A percentile compares a stretch with the other conserved stretches of the same genome.
These are phyloP conservation scores for Pestalotiopsis sp. DNA, from an alignment of 2,329 filamentous ascomycete genomes.

Conservation along the genomic window DNA sequence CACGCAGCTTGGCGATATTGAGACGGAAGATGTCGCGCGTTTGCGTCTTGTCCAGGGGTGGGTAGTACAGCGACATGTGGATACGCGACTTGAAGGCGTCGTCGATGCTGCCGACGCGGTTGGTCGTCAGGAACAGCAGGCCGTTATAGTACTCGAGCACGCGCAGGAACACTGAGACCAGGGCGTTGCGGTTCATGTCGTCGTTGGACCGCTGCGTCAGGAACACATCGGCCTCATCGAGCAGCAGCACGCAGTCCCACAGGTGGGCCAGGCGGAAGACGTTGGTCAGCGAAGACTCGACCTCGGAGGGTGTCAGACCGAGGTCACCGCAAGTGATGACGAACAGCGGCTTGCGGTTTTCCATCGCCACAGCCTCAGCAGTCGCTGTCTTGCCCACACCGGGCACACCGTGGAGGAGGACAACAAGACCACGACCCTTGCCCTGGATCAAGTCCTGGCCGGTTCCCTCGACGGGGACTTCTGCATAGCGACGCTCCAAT, in stretches of 20 bases:
- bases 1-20: constrained; percentile 31
- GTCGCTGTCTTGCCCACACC: constrained; percentile 54
- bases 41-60: constrained; percentile 38
- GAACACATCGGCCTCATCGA: constrained; percentile 33
- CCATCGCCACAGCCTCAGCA: constrained; percentile 44
- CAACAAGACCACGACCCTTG: constrained; percentile 46
- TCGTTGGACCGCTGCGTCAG: constrained; percentile 29
- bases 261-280: constrained; percentile 43
- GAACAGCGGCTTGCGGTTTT: constrained; percentile 46
- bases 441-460: constrained; percentile 46
- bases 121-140: constrained; percentile 46
- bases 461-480: constrained; percentile 27
- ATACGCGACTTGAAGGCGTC: constrained; percentile 46
- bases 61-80: constrained; percentile 39
- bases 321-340: constrained; percentile 53
- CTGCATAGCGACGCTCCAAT: constrained; percentile 34
- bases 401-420: constrained; percentile 49
- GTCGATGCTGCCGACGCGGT: constrained; percentile 45
- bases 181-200: constrained; percentile 36
- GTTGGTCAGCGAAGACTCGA: constrained; percentile 42
- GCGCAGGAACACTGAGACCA: constrained; percentile 40
- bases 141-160: constrained; percentile 31
- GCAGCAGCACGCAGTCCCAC: constrained; percentile 32
- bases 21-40: constrained; percentile 43
- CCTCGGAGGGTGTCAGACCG: constrained; percentile 41